Base-by-base conservation (phyloP, 208 protist genomes). In the Crithidia brevicula region DNA sequence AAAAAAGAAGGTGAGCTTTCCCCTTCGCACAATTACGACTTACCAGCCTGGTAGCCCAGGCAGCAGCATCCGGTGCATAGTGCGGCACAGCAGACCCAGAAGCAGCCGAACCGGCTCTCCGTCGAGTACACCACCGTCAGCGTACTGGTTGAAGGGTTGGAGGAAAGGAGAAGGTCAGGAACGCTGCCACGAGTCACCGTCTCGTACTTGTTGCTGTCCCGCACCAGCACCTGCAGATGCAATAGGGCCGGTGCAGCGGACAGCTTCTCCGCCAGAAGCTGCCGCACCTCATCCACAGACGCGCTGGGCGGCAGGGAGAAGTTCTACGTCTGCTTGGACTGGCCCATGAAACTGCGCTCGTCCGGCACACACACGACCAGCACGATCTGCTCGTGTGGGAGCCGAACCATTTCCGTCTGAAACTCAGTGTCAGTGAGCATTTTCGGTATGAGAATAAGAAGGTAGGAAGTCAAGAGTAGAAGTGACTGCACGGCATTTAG, bases 61-160 rank as follows among this genome's bases (percentile, higher is more conserved):
- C 42, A 47, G 42, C 42, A 47, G 42, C 42, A 47, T 20, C 42
- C 42, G 42, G 42, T 18, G 16, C 42, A 47, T 20, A 47, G 42
- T 18, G 42, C 42, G 18, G 42, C 42, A 47, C 42, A 47, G 42
- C 42, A 47, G 18, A 47, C 18, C 16, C 18, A 47, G 18, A 47
- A 47, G 42, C 42, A 47, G 42, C 42, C 42, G 42, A 22, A 47
- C 16, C 42, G 42, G 42, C 18, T 47, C 42, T 47, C 42, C 18
- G 42, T 47, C 42, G 42, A 47, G 42, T 47, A 47, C 42, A 47
- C 42, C 9, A 47, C 42, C 42, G 42, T 38, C 50, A 56, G 23
- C 18, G 50, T 56, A 18, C 15, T 56, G 11, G 50, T 22, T 20
- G 23, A 9, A 56, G 50, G 30, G 23, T 56, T 56, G 28, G 50